These are phyloP conservation scores for Salix suchowensis DNA, from an alignment of 345 rosid species.

Conservation along the genomic window DNA sequence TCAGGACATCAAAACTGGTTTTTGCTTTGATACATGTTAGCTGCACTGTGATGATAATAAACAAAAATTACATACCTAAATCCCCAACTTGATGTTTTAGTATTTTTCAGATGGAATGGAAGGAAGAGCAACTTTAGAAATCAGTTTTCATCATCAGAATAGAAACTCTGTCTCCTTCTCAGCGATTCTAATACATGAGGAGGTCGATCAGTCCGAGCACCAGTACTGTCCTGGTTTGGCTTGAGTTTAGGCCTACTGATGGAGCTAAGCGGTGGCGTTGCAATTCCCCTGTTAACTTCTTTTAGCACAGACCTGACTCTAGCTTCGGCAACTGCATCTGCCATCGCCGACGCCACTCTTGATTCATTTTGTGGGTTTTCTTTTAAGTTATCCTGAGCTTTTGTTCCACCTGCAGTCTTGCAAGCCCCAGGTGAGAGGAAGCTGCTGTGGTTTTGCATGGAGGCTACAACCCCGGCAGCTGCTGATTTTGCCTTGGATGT, in stretches of 20 bases:
- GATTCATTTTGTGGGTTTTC: conserved; percentile 23
- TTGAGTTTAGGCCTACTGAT: conserved; percentile 70
- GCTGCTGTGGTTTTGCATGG: conserved; percentile 28
- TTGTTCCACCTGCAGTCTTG: conserved; percentile 2
- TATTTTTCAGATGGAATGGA: no score
- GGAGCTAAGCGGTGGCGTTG: conserved; percentile 67
- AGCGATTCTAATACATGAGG: conserved; percentile 66
- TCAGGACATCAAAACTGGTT: no score
- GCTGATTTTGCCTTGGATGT: conserved; percentile 55
- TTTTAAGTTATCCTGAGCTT: conserved; percentile 11
- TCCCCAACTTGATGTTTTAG: no score
- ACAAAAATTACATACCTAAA: no score
- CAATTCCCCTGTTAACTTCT: conserved; percentile 58
- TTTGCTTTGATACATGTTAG: no score
- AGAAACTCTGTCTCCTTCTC: conserved; percentile 59
- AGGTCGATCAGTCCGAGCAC: conserved; percentile 39
- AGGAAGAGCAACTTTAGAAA: not conserved
- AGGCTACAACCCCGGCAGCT: conserved; percentile 47
- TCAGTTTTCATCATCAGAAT: conserved; percentile 63
- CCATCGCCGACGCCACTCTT: conserved; percentile 59
- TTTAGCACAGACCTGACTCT: conserved; percentile 62
- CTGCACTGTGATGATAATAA: no score
- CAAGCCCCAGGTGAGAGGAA: conserved; percentile 25
- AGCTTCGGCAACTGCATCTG: conserved; percentile 59
- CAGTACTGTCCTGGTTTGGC: conserved; percentile 32